These are phyloP conservation scores for Chenopodium berlandieri DNA, from an alignment of 148 eudicot genomes.

Conservation along the genomic window DNA sequence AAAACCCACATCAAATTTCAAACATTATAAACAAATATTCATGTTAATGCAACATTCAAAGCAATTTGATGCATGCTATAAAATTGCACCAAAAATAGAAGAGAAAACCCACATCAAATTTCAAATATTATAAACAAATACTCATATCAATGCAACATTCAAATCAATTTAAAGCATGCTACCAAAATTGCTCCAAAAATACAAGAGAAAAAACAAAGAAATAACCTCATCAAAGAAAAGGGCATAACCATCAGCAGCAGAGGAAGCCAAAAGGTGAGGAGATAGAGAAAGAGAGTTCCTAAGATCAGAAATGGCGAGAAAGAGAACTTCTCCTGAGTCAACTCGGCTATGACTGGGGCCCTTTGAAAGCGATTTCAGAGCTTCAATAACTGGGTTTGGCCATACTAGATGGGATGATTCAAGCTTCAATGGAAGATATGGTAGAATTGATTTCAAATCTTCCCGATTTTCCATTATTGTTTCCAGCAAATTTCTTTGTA, in stretches of 20 bases:
- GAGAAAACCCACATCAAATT: neutral
- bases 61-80: neutral
- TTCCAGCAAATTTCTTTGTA: too few relatives aligned
- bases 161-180: too few relatives aligned
- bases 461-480: conserved; percentile 45
- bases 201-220: neutral
- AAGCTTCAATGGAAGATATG: conserved; percentile 55
- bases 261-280: conserved; percentile 33
- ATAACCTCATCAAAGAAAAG: conserved; percentile 82
- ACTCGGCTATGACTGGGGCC: conserved; percentile 76
- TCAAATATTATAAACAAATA: neutral
- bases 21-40: neutral
- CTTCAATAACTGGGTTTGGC: conserved; percentile 63
- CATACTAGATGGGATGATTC: conserved; percentile 53
- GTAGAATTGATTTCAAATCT: conserved; percentile 55
- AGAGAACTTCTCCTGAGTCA: conserved; percentile 72
- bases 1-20: neutral
- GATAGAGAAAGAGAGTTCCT: conserved; percentile 55
- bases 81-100: neutral
- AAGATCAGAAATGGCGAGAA: conserved; percentile 68
- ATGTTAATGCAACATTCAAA: neutral
- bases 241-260: conserved; percentile 54
- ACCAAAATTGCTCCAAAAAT: neutral
- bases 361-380: conserved; percentile 55
- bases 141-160: neutral